Evolutionary conservation across 805 yeast species (phyloP).

Genomic region (Yarrowia deformans): DNA sequence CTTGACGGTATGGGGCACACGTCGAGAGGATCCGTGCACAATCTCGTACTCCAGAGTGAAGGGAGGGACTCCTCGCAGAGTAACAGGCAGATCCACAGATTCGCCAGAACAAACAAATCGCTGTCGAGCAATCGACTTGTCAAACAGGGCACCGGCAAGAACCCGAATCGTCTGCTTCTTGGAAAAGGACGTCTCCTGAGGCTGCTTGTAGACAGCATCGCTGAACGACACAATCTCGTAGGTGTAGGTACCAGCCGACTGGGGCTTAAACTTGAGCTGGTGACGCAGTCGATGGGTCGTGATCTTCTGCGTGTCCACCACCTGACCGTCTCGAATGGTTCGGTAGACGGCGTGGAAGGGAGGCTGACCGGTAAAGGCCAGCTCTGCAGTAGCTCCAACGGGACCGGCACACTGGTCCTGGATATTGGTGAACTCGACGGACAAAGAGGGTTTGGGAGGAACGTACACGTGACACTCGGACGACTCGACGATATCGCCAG

Average conservation of each 20-base stretch:
- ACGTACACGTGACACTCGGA: slow-evolving; percentile 62
- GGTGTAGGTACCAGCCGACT: slow-evolving; percentile 79
- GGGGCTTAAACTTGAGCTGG: slow-evolving; percentile 75
- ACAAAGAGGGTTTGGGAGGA: slow-evolving; percentile 62
- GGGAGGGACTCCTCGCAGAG: slow-evolving; percentile 81
- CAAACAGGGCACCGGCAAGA: slow-evolving; percentile 54
- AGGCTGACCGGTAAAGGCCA: slow-evolving; percentile 74
- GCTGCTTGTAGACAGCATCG: slow-evolving; percentile 64
- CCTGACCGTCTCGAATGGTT: slow-evolving; percentile 53
- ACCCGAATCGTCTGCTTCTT: slow-evolving; percentile 51
- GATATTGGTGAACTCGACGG: slow-evolving; percentile 61
- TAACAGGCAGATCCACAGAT: slow-evolving; percentile 58
- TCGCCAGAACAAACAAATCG: slow-evolving; percentile 58
- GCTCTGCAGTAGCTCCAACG: slow-evolving; percentile 78
- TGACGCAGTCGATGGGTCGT: slow-evolving; percentile 53
- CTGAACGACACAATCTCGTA: slow-evolving; percentile 70
- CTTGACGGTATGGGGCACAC: slow-evolving; percentile 55
- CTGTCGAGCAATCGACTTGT: slow-evolving; percentile 41
- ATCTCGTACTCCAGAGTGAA: slow-evolving; percentile 74
- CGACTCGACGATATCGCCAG: slow-evolving; percentile 67
- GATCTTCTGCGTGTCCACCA: slow-evolving; percentile 48
- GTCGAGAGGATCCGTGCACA: slow-evolving; percentile 60
- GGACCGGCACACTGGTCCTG: slow-evolving; percentile 92
- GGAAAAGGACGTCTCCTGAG: slow-evolving; percentile 44
- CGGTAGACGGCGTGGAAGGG: slow-evolving; percentile 78